Percentiles rank a stretch among this genome's conserved stretches.
These are phyloP conservation scores for Piper longum DNA, from an alignment of 164 flowering plant species.

Conservation along the genomic window DNA sequence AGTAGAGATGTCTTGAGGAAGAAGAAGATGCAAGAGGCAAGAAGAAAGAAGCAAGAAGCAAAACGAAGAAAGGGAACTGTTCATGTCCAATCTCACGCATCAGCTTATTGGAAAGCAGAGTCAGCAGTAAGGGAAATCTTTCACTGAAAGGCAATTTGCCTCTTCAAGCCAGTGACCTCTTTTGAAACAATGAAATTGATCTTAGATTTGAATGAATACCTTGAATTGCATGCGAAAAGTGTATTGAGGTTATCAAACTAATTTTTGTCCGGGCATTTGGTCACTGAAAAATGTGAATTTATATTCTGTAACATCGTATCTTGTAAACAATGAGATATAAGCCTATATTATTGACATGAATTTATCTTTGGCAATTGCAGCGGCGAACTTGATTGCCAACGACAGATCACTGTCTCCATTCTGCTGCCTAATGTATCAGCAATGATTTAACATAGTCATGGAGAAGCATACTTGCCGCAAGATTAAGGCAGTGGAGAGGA, in stretches of 20 bases:
- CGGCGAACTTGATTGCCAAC: constrained; percentile 88
- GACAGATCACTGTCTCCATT: constrained; percentile 88
- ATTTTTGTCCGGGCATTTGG: background rate
- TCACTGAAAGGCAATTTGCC: constrained; percentile 76
- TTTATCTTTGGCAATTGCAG: constrained; percentile 22
- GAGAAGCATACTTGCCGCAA: constrained; percentile 95
- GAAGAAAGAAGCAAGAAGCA: too few relatives aligned
- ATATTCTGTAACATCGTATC: too few relatives aligned
- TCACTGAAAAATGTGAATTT: too few relatives aligned
- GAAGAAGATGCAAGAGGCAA: too few relatives aligned
- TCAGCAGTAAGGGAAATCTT: constrained; percentile 83
- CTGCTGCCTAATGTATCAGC: constrained; percentile 93
- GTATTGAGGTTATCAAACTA: constrained; percentile 44
- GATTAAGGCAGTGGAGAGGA: constrained; percentile 82
- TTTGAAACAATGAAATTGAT: constrained; percentile 69
- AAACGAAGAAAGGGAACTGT: constrained; percentile 31
- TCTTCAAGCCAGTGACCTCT: constrained; percentile 58
- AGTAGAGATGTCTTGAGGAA: too few relatives aligned
- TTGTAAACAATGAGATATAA: too few relatives aligned
- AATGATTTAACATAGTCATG: constrained; percentile 80
- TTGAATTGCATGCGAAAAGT: constrained; percentile 89
- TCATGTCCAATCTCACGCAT: constrained; percentile 78
- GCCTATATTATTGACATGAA: too few relatives aligned
- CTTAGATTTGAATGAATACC: constrained; percentile 90
- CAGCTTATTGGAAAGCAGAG: constrained; percentile 72